phyloP scores from a whole-genome alignment of 257 asterid species.

The Jaltomata sinuosa region DNA sequence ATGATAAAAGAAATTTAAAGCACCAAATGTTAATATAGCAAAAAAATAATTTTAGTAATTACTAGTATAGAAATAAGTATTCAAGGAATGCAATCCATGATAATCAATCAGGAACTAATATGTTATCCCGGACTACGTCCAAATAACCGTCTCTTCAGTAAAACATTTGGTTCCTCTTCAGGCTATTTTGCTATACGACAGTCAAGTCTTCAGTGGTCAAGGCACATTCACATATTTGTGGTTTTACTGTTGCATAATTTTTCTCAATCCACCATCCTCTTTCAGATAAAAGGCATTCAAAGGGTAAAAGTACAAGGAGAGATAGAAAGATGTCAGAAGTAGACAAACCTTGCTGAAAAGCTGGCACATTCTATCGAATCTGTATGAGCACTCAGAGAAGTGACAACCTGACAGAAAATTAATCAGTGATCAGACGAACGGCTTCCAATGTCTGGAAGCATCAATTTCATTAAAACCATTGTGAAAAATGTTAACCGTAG shows the following conservation, averaged over 20 bases:
- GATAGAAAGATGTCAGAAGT: neutral
- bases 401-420: conserved; percentile 50
- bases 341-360: conserved; percentile 59
- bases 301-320: neutral
- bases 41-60: neutral
- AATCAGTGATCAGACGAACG: neutral
- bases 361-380: conserved; percentile 86
- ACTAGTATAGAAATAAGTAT: neutral
- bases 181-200: neutral
- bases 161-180: neutral
- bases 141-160: neutral
- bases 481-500: neutral
- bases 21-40: neutral
- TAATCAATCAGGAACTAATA: neutral
- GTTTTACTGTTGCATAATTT: neutral
- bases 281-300: neutral
- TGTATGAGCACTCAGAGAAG: conserved; percentile 58
- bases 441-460: neutral
- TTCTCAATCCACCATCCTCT: neutral
- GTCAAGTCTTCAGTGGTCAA: neutral
- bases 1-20: neutral
- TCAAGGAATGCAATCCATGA: neutral
- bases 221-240: neutral
- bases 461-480: neutral
- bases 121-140: neutral